Base-by-base conservation (phyloP, 805 yeast species). In the Kodamaea sagamina region DNA sequence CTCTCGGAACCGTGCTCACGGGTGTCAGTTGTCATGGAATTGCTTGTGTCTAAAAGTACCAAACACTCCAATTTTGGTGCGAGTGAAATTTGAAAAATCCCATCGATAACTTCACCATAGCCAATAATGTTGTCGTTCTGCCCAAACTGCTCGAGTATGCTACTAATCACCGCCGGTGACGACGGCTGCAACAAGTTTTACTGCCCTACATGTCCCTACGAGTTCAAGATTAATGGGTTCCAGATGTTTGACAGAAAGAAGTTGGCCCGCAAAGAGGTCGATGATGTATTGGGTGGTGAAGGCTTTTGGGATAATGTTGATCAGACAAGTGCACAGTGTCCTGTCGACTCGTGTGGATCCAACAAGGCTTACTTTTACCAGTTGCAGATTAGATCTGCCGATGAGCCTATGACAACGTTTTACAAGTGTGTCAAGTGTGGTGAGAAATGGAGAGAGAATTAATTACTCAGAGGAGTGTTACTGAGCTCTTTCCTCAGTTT, bases 261-360 rank as follows among this genome's bases (percentile, higher is more conserved):
- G 48, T 74, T 93, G 55, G 84, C 86, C 24, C 74, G 96, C 61
- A 93, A 93, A 58, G 86, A 89, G 52, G 92, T 93, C 2, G 99
- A 93, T 63, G 99, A 92, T 68, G 96, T 93, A 9, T 74, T 93
- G 12, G 99, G 99, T 44, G 96, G 96, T 26, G 93, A 82, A 48
- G 97, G 96, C 22, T 95, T 97, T 1, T 93, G 99, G 99, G 98
- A 92, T 62, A 92, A 93, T 59, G 99, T 93, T 19, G 99, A 93
- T 61, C 97, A 93, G 61, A 93, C 98, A 0, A 73, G 82, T 1
- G 88, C 92, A 0, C 95, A 92, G 61, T 92, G 99, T 72, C 97
- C 97, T 3, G 74, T 80, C 34, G 96, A 88, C 45, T 59, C 72
- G 2, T 93, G 99, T 71, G 95, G 88, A 31, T 83, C 84, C 51